Conservation (phyloP, 2,329 filamentous ascomycete species). For the Curvularia sp. region DNA sequence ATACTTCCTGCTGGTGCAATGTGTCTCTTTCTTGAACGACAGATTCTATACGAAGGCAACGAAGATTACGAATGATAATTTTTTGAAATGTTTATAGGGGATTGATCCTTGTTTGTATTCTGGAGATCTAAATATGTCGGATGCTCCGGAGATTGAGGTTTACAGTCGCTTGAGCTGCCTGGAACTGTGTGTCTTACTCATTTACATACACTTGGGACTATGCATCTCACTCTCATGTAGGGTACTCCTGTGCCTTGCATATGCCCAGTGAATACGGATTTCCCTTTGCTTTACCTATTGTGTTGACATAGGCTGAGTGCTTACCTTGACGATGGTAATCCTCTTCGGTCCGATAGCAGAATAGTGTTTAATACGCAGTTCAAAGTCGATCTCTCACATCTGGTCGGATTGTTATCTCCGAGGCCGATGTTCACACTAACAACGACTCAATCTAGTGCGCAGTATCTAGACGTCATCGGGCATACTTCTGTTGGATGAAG, state of each 20-base stretch:
- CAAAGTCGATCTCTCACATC: too few relatives aligned
- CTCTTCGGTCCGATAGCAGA: too few relatives aligned
- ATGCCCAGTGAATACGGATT: background rate
- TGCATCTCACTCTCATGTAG: background rate
- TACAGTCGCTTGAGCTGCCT: too few relatives aligned
- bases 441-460: background rate
- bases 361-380: too few relatives aligned
- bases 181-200: too few relatives aligned
- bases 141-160: background rate
- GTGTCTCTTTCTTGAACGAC: background rate
- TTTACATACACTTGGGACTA: too few relatives aligned
- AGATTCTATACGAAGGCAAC: constrained; percentile 4
- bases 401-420: too few relatives aligned
- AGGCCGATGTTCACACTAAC: too few relatives aligned
- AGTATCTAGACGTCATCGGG: background rate
- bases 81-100: background rate
- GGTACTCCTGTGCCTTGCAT: background rate
- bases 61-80: background rate
- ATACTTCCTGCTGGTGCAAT: background rate
- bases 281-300: background rate
- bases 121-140: background rate
- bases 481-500: background rate
- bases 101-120: background rate
- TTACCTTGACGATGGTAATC: too few relatives aligned
- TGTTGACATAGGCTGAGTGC: too few relatives aligned